A percentile compares a stretch with the other conserved stretches of the same genome.
phyloP scores from a whole-genome alignment of 257 asterid species.

The Scutellaria minor region DNA sequence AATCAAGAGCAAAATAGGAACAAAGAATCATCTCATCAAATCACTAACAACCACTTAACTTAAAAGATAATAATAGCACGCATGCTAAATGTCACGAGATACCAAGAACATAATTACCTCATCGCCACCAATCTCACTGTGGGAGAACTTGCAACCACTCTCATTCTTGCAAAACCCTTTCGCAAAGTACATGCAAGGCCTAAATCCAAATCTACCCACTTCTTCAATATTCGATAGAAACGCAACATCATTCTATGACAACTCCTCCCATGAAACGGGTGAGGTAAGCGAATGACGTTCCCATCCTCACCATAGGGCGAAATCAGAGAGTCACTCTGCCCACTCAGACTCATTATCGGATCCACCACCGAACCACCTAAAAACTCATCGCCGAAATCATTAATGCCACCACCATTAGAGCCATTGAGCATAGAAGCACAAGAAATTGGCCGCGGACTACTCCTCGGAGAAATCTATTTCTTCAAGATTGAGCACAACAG shows the following conservation, averaged over 20 bases:
- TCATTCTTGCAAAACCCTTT: slow-evolving; percentile 88
- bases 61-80: neutral
- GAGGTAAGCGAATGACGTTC: slow-evolving; percentile 40
- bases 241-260: slow-evolving; percentile 70
- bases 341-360: no score
- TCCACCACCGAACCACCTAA: neutral
- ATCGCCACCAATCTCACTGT: slow-evolving; percentile 37
- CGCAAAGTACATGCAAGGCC: slow-evolving; percentile 75
- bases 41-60: neutral
- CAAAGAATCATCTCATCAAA: neutral
- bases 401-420: no score
- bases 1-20: neutral
- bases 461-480: no score
- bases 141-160: slow-evolving; percentile 64
- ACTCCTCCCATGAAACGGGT: slow-evolving; percentile 50
- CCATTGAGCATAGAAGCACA: no score
- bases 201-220: slow-evolving; percentile 60
- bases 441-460: no score
- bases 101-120: slow-evolving; percentile 24
- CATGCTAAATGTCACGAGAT: slow-evolving; percentile 1
- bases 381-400: no score
- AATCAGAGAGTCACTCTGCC: no score
- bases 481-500: no score
- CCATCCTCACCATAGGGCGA: slow-evolving; percentile 43
- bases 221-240: slow-evolving; percentile 57